Base-by-base conservation (phyloP, 1,284 basidiomycete species). In the Ceratobasidium theobromae region DNA sequence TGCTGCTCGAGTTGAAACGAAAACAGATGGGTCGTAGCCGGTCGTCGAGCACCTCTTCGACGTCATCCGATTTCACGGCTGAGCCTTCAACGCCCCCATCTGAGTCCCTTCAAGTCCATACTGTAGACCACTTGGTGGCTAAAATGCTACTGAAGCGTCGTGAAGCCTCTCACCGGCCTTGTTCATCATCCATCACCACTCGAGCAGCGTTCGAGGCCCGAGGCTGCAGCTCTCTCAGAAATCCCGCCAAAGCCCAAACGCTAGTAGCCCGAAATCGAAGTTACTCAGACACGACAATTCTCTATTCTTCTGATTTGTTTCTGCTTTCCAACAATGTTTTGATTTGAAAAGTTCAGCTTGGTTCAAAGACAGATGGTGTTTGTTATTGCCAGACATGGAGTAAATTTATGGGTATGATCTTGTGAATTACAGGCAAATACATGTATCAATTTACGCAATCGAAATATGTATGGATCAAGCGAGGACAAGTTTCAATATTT, bases 1-100 rank as follows among this genome's bases (percentile, higher is more conserved):
- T 40, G 4, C 16, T 62, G 11, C 48, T 62, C 21, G 58, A 62
- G 25, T 46, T 62, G 8, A 62, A 62, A 30, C 58, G 38, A 16
- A 30, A 46, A 6, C 58, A 62, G 46, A 38, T 62, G 18, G 58
- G 58, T 11, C 45, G 58, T 2, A 62, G 58, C 25, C 58, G 58
- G 18, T 62, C 58, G 6, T 60, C 55, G 8, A 48, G 43, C 30
- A 14, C 52, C 16, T 60, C 55, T 18, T 51, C 46, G 3, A 58
- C 30, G 9, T 49, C 43, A 6, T 62, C 58, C 6, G 58, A 62
- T 16, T 62, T 46, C 11, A 27, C 32, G 1, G 35, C 25, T 12
- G 45, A 35, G 9, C 48, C 46, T 14, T 3, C 58, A 32, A 51
- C 28, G 28, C 45, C 58, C 18, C 46, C 46, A 4, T 9, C 14